Evolutionary conservation across 1,139 yeast species (phyloP).

Genomic region (Saccharomycopsis crataegensis): DNA sequence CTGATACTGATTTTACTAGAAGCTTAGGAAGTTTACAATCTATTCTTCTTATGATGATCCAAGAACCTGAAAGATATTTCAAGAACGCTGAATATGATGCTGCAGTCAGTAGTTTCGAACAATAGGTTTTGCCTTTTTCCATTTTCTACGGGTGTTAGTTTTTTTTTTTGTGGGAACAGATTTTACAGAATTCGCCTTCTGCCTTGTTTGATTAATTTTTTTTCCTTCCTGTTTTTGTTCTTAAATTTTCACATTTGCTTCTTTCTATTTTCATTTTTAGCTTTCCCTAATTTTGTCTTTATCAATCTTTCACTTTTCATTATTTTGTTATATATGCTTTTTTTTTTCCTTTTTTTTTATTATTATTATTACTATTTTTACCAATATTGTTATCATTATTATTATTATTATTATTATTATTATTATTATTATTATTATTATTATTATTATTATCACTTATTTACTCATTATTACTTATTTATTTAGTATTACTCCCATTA

Average conservation of each 20-base stretch:
- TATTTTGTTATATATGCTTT: not conserved
- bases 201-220: not conserved
- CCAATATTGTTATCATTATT: not conserved
- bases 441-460: not conserved
- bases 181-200: not conserved
- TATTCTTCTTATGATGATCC: conserved; percentile 32
- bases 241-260: not conserved
- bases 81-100: conserved; percentile 18
- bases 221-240: not conserved
- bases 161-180: too few species aligned
- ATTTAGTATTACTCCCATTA: not conserved
- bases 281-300: too few species aligned
- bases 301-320: not conserved
- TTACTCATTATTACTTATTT: not conserved
- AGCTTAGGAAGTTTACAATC: conserved; percentile 35
- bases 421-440: not conserved
- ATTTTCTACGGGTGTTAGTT: too few species aligned
- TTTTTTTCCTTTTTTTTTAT: not conserved
- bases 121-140: not conserved
- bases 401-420: not conserved
- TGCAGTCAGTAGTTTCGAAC: not conserved
- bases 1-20: conserved; percentile 33
- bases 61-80: conserved; percentile 27
- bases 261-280: too few species aligned
- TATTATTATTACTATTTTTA: not conserved